Percentiles rank a stretch among this genome's conserved stretches.
Evolutionary conservation across 371 early-diverging fungal species (phyloP).

Genomic region (Sporodiniella umbellata): DNA sequence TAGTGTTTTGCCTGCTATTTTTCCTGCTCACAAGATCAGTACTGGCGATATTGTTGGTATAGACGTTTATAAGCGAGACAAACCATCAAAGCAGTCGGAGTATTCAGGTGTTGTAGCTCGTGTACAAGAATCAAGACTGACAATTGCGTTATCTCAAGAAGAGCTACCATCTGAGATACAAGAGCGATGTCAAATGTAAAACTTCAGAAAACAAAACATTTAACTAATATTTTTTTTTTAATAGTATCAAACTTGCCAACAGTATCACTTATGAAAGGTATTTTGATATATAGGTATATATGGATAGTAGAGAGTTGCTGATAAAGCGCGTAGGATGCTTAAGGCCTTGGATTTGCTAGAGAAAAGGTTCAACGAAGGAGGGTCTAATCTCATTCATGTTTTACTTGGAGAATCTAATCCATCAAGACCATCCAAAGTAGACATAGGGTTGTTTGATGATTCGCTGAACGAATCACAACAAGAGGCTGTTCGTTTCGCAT

Average conservation of each 20-base stretch:
- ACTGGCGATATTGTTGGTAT: conserved; percentile 78
- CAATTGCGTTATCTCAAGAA: conserved; percentile 58
- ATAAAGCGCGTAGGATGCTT: conserved; percentile 29
- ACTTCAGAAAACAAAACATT: no score
- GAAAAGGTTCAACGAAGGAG: conserved; percentile 8
- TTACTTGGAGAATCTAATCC: conserved; percentile 24
- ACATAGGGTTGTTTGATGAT: conserved; percentile 54
- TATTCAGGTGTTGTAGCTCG: conserved; percentile 59
- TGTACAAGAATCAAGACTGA: conserved; percentile 58
- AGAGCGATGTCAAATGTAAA: conserved; percentile 68
- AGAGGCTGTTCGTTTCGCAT: conserved; percentile 68
- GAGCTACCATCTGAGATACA: conserved; percentile 64
- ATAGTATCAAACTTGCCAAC: conserved; percentile 67
- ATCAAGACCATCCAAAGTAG: conserved; percentile 13
- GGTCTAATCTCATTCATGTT: conserved; percentile 21
- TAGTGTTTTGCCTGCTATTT: conserved; percentile 42
- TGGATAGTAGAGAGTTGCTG: no score
- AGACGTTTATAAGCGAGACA: conserved; percentile 58
- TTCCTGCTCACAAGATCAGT: conserved; percentile 66
- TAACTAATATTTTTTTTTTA: no score
- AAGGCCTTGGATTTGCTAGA: conserved; percentile 37
- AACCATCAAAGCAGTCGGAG: conserved; percentile 23
- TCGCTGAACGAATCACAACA: conserved; percentile 76
- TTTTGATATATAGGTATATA: no score
- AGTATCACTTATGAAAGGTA: conserved; percentile 74